These are phyloP conservation scores for Pleurotus citrinopileatus DNA, from an alignment of 768 basidiomycete species.

Conservation along the genomic window DNA sequence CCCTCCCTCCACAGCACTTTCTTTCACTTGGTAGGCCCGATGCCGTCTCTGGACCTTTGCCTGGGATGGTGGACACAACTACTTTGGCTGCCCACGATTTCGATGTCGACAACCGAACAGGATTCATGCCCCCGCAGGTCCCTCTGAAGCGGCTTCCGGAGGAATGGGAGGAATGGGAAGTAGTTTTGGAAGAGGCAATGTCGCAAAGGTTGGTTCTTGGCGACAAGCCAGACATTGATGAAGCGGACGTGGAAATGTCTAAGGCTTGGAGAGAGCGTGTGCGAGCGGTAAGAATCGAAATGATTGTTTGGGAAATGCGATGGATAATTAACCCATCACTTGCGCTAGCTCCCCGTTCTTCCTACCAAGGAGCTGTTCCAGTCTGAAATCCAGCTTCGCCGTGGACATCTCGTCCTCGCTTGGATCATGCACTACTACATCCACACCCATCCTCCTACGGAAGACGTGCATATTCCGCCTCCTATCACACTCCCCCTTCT, in stretches of 20 bases:
- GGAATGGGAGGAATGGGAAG: constrained; percentile 76
- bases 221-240: constrained; percentile 42
- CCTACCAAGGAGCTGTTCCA: constrained; percentile 38
- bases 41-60: constrained; percentile 19
- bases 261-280: constrained; percentile 54
- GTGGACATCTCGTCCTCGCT: constrained; percentile 75
- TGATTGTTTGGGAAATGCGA: neutral
- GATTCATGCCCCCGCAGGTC: constrained; percentile 84
- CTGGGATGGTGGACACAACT: constrained; percentile 15
- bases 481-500: constrained; percentile 78
- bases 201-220: constrained; percentile 53
- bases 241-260: constrained; percentile 39
- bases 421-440: constrained; percentile 81
- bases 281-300: constrained; percentile 36
- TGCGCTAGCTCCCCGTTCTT: constrained; percentile 58
- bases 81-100: constrained; percentile 83
- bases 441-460: constrained; percentile 54
- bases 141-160: constrained; percentile 62
- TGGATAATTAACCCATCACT: constrained; percentile 9
- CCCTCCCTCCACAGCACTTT: constrained; percentile 23
- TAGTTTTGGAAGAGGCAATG: constrained; percentile 48
- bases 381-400: constrained; percentile 61
- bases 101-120: constrained; percentile 87
- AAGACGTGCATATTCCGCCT: constrained; percentile 63
- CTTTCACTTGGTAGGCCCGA: constrained; percentile 25